A percentile compares a stretch with the other conserved stretches of the same genome.
Conservation (phyloP, 495 filamentous ascomycete species). For the Sphaerosporella brunnea region DNA sequence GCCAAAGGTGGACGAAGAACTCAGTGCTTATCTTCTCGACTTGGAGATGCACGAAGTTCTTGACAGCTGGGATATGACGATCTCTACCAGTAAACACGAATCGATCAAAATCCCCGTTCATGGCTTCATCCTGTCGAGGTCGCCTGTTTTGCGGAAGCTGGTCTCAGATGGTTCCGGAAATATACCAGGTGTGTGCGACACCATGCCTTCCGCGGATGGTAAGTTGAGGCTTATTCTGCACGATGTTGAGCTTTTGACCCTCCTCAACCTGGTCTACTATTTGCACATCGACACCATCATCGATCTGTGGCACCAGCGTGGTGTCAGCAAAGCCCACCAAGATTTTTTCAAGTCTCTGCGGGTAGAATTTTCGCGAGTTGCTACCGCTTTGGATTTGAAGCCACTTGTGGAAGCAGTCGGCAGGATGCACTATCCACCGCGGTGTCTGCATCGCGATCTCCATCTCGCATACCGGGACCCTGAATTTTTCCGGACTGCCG, state of each 20-base stretch:
- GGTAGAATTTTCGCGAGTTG: conserved; percentile 9
- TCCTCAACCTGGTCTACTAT: conserved; percentile 64
- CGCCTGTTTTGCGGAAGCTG: conserved; percentile 44
- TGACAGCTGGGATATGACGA: conserved; percentile 30
- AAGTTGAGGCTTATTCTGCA: conserved; percentile 31
- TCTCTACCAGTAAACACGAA: conserved; percentile 42
- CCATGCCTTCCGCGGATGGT: not conserved
- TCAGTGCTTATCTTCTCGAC: conserved; percentile 18
- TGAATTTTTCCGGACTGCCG: conserved; percentile 53
- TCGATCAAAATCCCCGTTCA: conserved; percentile 62
- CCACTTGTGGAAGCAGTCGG: conserved; percentile 13
- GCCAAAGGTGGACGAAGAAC: conserved; percentile 7
- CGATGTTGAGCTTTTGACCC: conserved; percentile 51
- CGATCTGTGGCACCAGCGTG: conserved; percentile 57
- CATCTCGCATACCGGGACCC: conserved; percentile 41
- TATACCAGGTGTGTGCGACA: conserved; percentile 7
- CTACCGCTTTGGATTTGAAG: conserved; percentile 10
- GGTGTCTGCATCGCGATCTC: conserved; percentile 39
- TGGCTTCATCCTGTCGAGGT: conserved; percentile 62
- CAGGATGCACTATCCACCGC: conserved; percentile 35
- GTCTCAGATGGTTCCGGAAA: conserved; percentile 30
- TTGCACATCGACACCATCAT: conserved; percentile 64
- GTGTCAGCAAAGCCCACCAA: conserved; percentile 4
- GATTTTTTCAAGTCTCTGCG: conserved; percentile 17
- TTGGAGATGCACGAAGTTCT: conserved; percentile 14